A percentile compares a stretch with the other conserved stretches of the same genome.
Conservation (phyloP, 805 yeast genomes). For the Starmerella cellae region DNA sequence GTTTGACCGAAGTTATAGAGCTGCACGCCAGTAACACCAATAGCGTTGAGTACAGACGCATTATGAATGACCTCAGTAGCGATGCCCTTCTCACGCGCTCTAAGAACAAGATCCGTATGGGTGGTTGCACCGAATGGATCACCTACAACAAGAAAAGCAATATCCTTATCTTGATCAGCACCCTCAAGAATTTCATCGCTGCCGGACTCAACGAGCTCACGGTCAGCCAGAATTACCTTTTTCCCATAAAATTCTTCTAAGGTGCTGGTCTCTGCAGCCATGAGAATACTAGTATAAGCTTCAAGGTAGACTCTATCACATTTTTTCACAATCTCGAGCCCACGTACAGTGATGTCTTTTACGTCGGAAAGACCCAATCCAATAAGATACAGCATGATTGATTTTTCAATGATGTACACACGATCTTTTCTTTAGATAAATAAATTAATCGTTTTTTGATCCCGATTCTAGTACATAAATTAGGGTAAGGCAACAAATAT, state of each 20-base stretch:
- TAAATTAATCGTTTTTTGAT: too few species aligned
- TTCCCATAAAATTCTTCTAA: slow-evolving; percentile 78
- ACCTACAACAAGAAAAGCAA: slow-evolving; percentile 92
- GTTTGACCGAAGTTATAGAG: slow-evolving; percentile 93
- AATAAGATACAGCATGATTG: slow-evolving; percentile 75
- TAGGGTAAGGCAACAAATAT: too few species aligned
- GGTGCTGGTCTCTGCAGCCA: slow-evolving; percentile 72
- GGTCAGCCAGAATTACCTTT: slow-evolving; percentile 75
- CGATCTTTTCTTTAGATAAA: too few species aligned
- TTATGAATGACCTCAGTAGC: slow-evolving; percentile 76
- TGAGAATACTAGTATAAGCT: slow-evolving; percentile 86
- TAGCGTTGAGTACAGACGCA: slow-evolving; percentile 96
- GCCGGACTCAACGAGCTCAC: slow-evolving; percentile 86
- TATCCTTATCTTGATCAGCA: slow-evolving; percentile 59
- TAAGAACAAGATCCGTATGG: slow-evolving; percentile 80
- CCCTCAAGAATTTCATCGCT: slow-evolving; percentile 68
- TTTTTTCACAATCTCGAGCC: slow-evolving; percentile 66
- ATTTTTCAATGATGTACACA: too few species aligned
- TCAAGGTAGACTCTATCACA: slow-evolving; percentile 89
- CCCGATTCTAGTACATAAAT: too few species aligned
- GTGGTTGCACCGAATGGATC: slow-evolving; percentile 98
- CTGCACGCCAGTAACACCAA: slow-evolving; percentile 95
- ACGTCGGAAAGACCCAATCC: slow-evolving; percentile 87
- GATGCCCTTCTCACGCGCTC: slow-evolving; percentile 79
- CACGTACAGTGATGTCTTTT: slow-evolving; percentile 86